Evolutionary conservation across 2,329 filamentous ascomycete species (phyloP).

Genomic region (Fusarium sp.): DNA sequence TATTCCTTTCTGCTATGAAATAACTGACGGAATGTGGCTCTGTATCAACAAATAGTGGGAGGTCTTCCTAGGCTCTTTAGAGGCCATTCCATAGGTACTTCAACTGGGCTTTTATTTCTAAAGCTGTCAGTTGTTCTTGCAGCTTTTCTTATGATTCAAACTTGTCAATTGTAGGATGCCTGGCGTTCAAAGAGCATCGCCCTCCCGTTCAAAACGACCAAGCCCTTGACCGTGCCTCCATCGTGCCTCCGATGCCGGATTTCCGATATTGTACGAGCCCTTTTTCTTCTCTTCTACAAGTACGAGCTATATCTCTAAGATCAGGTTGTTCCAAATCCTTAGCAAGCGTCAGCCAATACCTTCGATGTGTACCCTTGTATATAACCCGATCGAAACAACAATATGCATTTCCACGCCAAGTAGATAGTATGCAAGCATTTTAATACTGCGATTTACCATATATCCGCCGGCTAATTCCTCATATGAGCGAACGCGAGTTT

Average conservation of each 20-base stretch:
- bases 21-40: background rate
- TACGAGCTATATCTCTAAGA: background rate
- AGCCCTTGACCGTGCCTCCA: background rate
- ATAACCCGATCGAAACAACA: too few species aligned
- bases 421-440: too few species aligned
- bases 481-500: too few species aligned
- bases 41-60: too few species aligned
- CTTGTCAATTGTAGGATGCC: background rate
- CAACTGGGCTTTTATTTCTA: background rate
- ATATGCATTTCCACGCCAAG: too few species aligned
- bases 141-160: background rate
- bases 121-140: background rate
- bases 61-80: background rate
- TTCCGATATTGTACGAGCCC: background rate
- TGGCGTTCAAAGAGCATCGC: background rate
- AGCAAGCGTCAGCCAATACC: background rate
- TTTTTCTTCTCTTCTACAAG: background rate
- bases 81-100: background rate
- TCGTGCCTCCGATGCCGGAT: background rate
- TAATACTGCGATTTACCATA: too few species aligned
- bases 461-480: too few species aligned
- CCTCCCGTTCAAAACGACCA: background rate
- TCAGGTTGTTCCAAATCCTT: background rate
- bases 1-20: background rate
- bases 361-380: too few species aligned